A percentile compares a stretch with the other conserved stretches of the same genome.
Conservation (phyloP, 495 filamentous ascomycete species). For the Aspergillus sclerotioniger region DNA sequence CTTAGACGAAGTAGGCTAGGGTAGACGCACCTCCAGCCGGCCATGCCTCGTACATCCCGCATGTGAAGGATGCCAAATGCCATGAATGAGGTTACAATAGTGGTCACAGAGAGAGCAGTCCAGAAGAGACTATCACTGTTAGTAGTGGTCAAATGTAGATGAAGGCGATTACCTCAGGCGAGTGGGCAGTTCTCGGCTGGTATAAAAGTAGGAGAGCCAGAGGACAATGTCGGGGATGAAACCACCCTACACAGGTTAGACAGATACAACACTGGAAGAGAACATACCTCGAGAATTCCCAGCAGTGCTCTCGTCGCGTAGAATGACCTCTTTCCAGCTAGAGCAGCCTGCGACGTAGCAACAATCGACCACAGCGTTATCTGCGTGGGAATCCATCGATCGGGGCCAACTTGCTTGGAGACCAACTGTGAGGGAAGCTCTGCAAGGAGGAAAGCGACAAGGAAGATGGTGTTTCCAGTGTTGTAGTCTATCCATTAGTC, state of each 20-base stretch:
- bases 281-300: constrained; percentile 52
- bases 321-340: constrained; percentile 61
- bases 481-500: constrained; percentile 50
- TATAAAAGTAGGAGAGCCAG: constrained; percentile 72
- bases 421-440: constrained; percentile 69
- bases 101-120: constrained; percentile 56
- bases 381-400: constrained; percentile 75
- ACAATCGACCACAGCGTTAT: constrained; percentile 73
- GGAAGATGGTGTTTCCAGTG: constrained; percentile 28
- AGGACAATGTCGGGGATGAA: constrained; percentile 54
- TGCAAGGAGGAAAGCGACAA: constrained; percentile 58
- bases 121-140: constrained; percentile 54
- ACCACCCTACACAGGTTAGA: constrained; percentile 48
- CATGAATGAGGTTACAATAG: constrained; percentile 40
- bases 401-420: constrained; percentile 66
- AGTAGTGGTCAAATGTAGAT: constrained; percentile 47
- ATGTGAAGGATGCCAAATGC: constrained; percentile 48
- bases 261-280: not conserved
- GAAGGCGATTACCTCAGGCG: constrained; percentile 48
- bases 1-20: constrained; percentile 32
- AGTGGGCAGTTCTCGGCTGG: constrained; percentile 56
- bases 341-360: constrained; percentile 57
- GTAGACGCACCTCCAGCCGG: constrained; percentile 28
- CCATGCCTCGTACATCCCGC: constrained; percentile 30
- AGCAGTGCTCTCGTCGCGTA: constrained; percentile 59